Conservation (phyloP, 108 stramenopile species). For the Bacterosira constricta region DNA sequence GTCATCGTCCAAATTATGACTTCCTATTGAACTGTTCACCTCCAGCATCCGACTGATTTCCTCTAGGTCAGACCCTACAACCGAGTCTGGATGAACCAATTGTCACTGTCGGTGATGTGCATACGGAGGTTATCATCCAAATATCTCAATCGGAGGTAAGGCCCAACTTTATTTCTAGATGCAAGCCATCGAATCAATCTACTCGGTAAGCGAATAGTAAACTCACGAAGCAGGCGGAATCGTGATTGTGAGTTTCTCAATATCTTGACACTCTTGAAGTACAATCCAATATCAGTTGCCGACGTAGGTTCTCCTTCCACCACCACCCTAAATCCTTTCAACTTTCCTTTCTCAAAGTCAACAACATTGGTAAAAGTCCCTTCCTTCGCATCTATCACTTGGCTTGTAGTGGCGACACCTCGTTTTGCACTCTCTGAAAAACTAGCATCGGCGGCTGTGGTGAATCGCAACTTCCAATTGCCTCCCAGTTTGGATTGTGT, state of each 20-base stretch:
- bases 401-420: slow-evolving; percentile 26
- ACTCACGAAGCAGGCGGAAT: slow-evolving; percentile 31
- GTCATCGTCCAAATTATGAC: too few relatives aligned
- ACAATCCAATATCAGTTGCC: slow-evolving; percentile 22
- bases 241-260: slow-evolving; percentile 46
- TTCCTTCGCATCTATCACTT: slow-evolving; percentile 28
- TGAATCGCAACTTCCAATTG: slow-evolving; percentile 44
- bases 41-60: neutral
- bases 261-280: slow-evolving; percentile 33
- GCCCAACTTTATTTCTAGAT: neutral
- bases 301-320: slow-evolving; percentile 33
- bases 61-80: neutral
- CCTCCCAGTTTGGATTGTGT: slow-evolving; percentile 30
- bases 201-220: slow-evolving; percentile 41
- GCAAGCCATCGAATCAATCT: slow-evolving; percentile 32
- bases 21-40: neutral
- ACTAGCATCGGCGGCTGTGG: slow-evolving; percentile 48
- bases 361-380: slow-evolving; percentile 47
- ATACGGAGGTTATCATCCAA: slow-evolving; percentile 40
- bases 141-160: slow-evolving; percentile 35
- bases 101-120: slow-evolving; percentile 32
- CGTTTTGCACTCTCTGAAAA: slow-evolving; percentile 22
- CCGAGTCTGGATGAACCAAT: slow-evolving; percentile 52
- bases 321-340: slow-evolving; percentile 43
- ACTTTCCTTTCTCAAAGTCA: slow-evolving; percentile 45